Evolutionary conservation across 2,329 filamentous ascomycete genomes (phyloP), one percentile per base, ranked within the genome.

Genomic region (Neonectria neomacrospora): DNA sequence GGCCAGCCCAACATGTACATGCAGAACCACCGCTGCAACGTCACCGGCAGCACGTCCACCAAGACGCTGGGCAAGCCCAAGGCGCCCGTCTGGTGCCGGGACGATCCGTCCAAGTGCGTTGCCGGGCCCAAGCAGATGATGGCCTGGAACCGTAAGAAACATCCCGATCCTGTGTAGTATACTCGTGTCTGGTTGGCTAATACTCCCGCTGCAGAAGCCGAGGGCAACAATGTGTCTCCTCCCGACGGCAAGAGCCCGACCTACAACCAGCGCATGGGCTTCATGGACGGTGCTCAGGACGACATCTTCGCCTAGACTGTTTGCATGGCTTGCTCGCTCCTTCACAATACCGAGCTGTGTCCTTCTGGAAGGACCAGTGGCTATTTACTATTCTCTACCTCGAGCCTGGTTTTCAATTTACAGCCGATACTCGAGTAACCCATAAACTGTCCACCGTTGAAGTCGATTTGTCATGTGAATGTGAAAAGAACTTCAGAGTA

Each of bases 61-160:
- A 78, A 74, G 42, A 76, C 70, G 5, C 72, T 84, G n/a, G 81
- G 80, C 22, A 67, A 74, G 14, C 79, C 81, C 4, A 75, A 80
- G 63, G 64, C 76, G 2, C 78, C 82, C 0, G 76, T 78, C 0
- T 82, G 79, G 68, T 85, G 82, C 70, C 75, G 70, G 5, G 77
- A 79, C 18, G 76, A 83, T 37, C 62, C 67, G 12, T 76, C 71
- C 37, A 78, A 80, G 48, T 85, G 83, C 54, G 77, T 83, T 14
- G 66, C 75, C 14, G 82, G 83, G 0, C 80, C 83, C 1, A 85
- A 85, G 73, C 82, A 85, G 69, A 84, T 84, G 78, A 80, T 84
- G 58, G 82, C 77, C 1, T 84, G 79, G 78, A 77, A 84, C 56
- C 82, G 78, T 78, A 62, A 69, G 75, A 37, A 1, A n/a, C 11